A percentile compares a stretch with the other conserved stretches of the same genome.
These are phyloP conservation scores for Pythium chondricola DNA, from an alignment of 352 stramenopile genomes.

Conservation along the genomic window DNA sequence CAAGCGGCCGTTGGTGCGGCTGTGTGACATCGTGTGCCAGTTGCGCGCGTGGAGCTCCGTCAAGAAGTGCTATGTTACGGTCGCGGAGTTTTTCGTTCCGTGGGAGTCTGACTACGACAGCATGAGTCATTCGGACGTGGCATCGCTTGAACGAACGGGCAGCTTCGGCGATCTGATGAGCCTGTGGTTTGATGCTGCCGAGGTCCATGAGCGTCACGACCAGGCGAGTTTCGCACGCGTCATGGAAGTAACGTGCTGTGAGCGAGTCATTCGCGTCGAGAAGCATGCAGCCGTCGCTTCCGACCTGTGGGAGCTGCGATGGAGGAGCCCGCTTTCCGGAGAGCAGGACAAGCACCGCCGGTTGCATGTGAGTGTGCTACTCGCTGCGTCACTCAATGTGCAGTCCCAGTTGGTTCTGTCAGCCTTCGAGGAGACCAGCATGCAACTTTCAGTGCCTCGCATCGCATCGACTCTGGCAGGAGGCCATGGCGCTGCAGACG, in stretches of 20 bases:
- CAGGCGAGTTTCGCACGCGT: constrained; percentile 22
- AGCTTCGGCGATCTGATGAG: constrained; percentile 68
- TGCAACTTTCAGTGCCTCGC: constrained; percentile 11
- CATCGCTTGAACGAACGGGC: constrained; percentile 28
- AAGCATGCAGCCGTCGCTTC: constrained; percentile 26
- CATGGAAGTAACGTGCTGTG: constrained; percentile 16
- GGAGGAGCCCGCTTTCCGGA: constrained; percentile 53
- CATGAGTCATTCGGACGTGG: constrained; percentile 11
- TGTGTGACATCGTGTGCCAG: constrained; percentile 72
- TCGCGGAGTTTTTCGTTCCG: constrained; percentile 68
- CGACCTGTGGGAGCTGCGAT: constrained; percentile 77
- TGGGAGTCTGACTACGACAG: constrained; percentile 34
- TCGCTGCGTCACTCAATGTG: constrained; percentile 64
- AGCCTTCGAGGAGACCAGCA: constrained; percentile 34
- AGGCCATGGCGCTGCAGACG: constrained; percentile 21
- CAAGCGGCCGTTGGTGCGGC: constrained; percentile 15
- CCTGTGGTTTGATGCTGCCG: constrained; percentile 73
- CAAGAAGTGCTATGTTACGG: constrained; percentile 35
- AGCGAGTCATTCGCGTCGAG: constrained; percentile 30
- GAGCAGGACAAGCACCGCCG: constrained; percentile 63
- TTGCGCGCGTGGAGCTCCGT: constrained; percentile 63
- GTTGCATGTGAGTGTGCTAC: constrained; percentile 55
- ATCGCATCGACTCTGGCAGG: constrained; percentile 6
- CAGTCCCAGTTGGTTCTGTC: constrained; percentile 33
- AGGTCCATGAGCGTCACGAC: constrained; percentile 39